Base-by-base conservation (phyloP, 345 rosid genomes). In the Murraya koenigii region DNA sequence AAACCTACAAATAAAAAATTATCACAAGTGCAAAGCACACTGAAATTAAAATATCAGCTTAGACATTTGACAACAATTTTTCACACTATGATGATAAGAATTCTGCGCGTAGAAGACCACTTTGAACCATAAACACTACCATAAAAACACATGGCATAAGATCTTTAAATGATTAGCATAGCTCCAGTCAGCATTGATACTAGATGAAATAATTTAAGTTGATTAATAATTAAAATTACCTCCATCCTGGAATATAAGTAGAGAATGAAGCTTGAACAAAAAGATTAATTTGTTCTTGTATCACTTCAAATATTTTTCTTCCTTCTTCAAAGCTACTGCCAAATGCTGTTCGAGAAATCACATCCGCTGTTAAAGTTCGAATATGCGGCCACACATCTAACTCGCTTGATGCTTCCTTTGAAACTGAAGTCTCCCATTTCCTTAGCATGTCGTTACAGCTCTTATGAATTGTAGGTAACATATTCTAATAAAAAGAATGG, bases 291-390 rank as follows among this genome's bases (percentile, higher is more conserved):
- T 69, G 84, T 19, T 85, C 84, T 4, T 2, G 79, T 36, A 79
- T 67, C 44, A 85, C 84, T n/a, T 84, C 82, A 63, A 84, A 89
- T 39, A 89, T 84, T 36, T 76, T 74, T 64, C 52, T 80, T 26
- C 90, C 90, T 74, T 89, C 87, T 73, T 84, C 66, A 25, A 68
- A 84, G 77, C 81, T 87, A 38, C 88, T 88, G 13, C 90, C 92
- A 62, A 89, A 87, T 22, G 92, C 88, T 8, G 88, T 77, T 47
- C 88, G 74, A 14, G 92, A 82, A 75, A 89, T 89, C 4, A 75
- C 83, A 62, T 89, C 90, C 1, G 89, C 72, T 0, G 89, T 78
- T 66, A 89, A 72, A 49, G 74, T 60, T 56, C 74, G 83, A n/a
- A 89, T 78, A 62, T 75, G 30, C 22, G 89, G 87, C 86, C 87